A percentile compares a stretch with the other conserved stretches of the same genome.
Evolutionary conservation across 768 basidiomycete genomes (phyloP).

Genomic region (Trametes cinnabarina): DNA sequence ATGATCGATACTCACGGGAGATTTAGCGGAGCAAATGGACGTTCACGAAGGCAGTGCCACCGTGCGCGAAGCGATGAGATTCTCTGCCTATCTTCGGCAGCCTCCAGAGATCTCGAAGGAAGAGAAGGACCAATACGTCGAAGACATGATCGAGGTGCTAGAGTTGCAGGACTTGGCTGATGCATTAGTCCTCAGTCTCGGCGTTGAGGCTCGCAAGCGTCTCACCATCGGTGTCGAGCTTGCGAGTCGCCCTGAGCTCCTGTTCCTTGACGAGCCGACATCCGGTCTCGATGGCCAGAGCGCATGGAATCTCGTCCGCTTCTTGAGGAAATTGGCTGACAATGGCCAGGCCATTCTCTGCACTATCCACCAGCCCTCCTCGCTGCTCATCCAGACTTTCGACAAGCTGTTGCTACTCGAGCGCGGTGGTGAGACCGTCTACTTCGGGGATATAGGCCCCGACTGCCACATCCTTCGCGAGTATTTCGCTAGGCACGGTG

Average conservation of each 20-base stretch:
- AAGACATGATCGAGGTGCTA: slow-evolving; percentile 79
- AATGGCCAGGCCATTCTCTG: slow-evolving; percentile 88
- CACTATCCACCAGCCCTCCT: slow-evolving; percentile 88
- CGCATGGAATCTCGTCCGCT: slow-evolving; percentile 80
- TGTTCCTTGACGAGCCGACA: slow-evolving; percentile 62
- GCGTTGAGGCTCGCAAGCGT: slow-evolving; percentile 74
- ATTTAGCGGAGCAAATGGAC: slow-evolving; percentile 76
- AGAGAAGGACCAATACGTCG: slow-evolving; percentile 79
- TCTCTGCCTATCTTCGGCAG: slow-evolving; percentile 83
- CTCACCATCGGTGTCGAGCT: slow-evolving; percentile 91
- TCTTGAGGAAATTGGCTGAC: slow-evolving; percentile 79
- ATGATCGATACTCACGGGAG: slow-evolving; percentile 26
- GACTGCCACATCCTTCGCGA: slow-evolving; percentile 66
- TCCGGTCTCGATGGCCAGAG: slow-evolving; percentile 61
- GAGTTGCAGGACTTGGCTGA: slow-evolving; percentile 84
- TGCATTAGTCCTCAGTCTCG: slow-evolving; percentile 71
- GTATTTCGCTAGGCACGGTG: slow-evolving; percentile 78
- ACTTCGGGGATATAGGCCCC: slow-evolving; percentile 84
- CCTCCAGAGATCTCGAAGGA: slow-evolving; percentile 60
- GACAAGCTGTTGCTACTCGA: slow-evolving; percentile 69
- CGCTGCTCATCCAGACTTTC: slow-evolving; percentile 84
- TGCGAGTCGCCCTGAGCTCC: slow-evolving; percentile 78
- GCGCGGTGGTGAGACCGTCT: slow-evolving; percentile 86
- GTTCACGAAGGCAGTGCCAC: slow-evolving; percentile 81
- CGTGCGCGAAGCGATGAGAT: slow-evolving; percentile 81